Evolutionary conservation across 148 eudicot species (phyloP).

Genomic region (Arctostaphylos glauca): DNA sequence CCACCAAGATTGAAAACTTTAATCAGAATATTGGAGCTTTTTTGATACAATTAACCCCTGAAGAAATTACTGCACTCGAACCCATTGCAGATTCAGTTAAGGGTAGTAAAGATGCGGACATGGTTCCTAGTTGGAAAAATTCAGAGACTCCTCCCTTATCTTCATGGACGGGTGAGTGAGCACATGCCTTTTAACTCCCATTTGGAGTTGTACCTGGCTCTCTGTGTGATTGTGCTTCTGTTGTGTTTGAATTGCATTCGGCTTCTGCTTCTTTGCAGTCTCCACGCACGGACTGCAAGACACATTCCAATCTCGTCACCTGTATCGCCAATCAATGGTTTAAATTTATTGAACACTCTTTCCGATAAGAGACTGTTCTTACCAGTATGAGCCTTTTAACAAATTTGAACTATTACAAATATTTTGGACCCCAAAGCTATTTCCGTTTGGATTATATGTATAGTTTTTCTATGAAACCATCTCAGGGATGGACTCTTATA

Average conservation of each 20-base stretch:
- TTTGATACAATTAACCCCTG: constrained; percentile 1
- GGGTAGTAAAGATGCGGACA: background rate
- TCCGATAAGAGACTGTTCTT: no score
- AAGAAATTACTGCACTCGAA: constrained; percentile 6
- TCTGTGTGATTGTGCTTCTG: background rate
- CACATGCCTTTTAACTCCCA: background rate
- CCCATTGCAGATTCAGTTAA: background rate
- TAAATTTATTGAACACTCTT: no score
- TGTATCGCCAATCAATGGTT: no score
- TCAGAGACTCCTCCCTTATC: background rate
- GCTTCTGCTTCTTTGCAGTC: no score
- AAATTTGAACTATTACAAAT: no score
- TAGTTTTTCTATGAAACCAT: background rate
- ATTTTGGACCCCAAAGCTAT: no score
- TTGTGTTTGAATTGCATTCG: background rate
- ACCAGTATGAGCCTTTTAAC: no score
- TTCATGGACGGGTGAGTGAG: background rate
- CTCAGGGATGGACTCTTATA: background rate
- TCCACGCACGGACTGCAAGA: no score
- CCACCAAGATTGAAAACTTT: constrained; percentile 18
- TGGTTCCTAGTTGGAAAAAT: background rate
- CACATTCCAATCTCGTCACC: no score
- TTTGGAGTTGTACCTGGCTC: no score
- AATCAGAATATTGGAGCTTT: constrained; percentile 18
- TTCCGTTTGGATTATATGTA: no score